Evolutionary conservation across 352 stramenopile species (phyloP), one percentile per base, ranked within the genome.

Genomic region (Globisporangium barbulae): DNA sequence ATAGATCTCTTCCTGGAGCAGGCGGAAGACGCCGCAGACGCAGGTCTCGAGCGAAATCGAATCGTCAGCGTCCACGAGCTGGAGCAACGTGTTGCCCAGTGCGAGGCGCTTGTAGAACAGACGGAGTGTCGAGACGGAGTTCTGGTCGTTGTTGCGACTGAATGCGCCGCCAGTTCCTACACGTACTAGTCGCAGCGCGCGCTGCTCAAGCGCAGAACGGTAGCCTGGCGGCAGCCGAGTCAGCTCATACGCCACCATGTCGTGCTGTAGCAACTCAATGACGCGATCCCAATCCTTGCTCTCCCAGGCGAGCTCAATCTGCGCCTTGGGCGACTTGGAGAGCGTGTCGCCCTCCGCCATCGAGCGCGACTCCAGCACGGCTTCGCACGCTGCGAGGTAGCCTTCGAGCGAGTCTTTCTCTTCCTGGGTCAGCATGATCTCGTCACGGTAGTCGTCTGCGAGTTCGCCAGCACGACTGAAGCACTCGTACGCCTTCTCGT

Each of bases 401-500:
- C 81, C 84, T 72, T 93, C 84, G 15, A 91, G 67, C 53, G 67
- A 72, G 1, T 73, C 61, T 28, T 68, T 73, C 30, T 81, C 67
- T 0, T 78, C 67, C 19, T 73, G 69, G 3, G 47, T 53, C 6
- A 75, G 49, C 25, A n/a, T 48, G 12, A 72, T 53, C 42, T 68
- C 61, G 21, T 71, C 58, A 10, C 56, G 66, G 31, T 67, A 64
- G 44, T 85, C 70, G 21, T 89, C 76, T 5, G 76, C 28, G n/a
- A 92, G 66, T 61, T 90, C 79, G 7, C 50, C 72, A 0, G 84
- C 84, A 41, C 76, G 78, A 50, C 75, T 87, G 53, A 93, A 91
- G 66, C 78, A 91, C 59, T 81, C 81, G 58, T 90, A 90, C 6
- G 84, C 84, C 49, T 89, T 89, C 52, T 90, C 82, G 48, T 85